These are phyloP conservation scores for Gossypium australe DNA, from an alignment of 345 rosid species.

Conservation along the genomic window DNA sequence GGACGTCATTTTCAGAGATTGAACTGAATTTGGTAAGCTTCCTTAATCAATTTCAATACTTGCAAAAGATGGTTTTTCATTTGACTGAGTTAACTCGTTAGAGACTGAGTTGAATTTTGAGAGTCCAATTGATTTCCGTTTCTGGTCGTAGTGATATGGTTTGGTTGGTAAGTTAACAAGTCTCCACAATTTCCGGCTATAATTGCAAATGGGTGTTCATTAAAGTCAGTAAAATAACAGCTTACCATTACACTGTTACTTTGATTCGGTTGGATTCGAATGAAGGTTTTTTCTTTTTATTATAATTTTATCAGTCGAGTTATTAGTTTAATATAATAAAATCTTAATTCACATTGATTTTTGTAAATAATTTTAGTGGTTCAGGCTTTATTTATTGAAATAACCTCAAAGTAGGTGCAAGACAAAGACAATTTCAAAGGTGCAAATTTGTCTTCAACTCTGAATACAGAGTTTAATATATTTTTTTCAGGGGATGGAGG, in stretches of 20 bases:
- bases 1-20: slow-evolving; percentile 55
- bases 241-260: no score
- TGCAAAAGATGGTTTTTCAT: not conserved
- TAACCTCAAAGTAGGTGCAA: not conserved
- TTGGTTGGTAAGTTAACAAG: not conserved
- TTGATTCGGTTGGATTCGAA: no score
- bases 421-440: not conserved
- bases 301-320: no score
- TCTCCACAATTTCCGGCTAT: not conserved
- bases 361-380: no score
- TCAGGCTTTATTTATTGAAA: no score
- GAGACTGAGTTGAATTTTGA: not conserved
- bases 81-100: not conserved
- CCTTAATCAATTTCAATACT: not conserved
- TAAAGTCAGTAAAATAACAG: not conserved
- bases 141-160: not conserved
- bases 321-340: no score
- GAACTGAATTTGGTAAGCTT: slow-evolving; percentile 33
- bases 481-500: not conserved
- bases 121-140: not conserved
- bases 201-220: not conserved
- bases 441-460: not conserved
- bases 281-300: no score
- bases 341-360: no score
- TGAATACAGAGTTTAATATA: not conserved